Conservation (phyloP, 108 stramenopile species). For the Nitzschia sp. region DNA sequence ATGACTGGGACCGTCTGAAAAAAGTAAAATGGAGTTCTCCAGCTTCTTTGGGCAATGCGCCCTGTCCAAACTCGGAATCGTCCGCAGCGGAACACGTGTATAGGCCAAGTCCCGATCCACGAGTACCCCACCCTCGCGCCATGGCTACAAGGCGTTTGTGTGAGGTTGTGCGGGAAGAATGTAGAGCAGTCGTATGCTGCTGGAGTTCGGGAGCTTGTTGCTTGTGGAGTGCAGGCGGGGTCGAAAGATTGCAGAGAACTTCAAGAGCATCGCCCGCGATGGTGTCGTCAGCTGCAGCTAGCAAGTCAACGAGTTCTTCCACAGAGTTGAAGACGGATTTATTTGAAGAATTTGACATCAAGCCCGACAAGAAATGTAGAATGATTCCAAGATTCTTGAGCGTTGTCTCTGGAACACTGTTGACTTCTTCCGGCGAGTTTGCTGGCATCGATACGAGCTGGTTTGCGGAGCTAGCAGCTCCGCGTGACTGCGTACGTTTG, state of each 20-base stretch:
- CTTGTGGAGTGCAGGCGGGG: constrained; percentile 81
- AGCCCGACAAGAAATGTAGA: constrained; percentile 60
- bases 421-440: constrained; percentile 40
- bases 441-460: constrained; percentile 26
- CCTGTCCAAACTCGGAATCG: constrained; percentile 53
- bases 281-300: constrained; percentile 71
- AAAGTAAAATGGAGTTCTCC: constrained; percentile 59
- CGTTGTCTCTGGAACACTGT: constrained; percentile 41
- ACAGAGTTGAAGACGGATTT: constrained; percentile 83
- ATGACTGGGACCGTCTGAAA: constrained; percentile 10
- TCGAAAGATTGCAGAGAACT: constrained; percentile 57
- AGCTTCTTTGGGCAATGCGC: constrained; percentile 34
- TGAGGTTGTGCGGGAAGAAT: constrained; percentile 31
- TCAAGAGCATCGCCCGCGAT: constrained; percentile 59
- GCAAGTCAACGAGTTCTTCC: constrained; percentile 70
- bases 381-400: constrained; percentile 44
- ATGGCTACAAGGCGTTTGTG: constrained; percentile 71
- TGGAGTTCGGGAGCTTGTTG: constrained; percentile 84
- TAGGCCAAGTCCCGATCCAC: constrained; percentile 79
- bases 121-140: constrained; percentile 86
- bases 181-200: constrained; percentile 67
- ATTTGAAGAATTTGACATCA: constrained; percentile 81
- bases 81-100: constrained; percentile 66
- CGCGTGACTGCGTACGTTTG: constrained; percentile 26
- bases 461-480: not conserved